Evolutionary conservation across 108 stramenopile species (phyloP).

Genomic region (Cyclotella atomus): DNA sequence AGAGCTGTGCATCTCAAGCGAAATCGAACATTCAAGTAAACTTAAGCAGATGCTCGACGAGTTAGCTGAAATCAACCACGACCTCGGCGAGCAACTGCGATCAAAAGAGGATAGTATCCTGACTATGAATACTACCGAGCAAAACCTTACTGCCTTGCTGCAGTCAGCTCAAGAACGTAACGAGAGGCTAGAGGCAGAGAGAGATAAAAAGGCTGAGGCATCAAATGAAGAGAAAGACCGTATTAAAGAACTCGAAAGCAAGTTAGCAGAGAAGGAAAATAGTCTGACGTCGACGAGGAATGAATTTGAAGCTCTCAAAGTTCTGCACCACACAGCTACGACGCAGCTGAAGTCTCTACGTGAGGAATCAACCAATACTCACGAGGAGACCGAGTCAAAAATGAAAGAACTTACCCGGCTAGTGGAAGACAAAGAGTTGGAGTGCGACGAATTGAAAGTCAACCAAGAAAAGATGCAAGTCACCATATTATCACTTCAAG

Average conservation of each 20-base stretch:
- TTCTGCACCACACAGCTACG: background rate
- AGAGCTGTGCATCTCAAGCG: conserved; percentile 34
- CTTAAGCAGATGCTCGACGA: conserved; percentile 38
- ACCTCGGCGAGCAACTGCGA: conserved; percentile 32
- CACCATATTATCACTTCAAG: conserved; percentile 8
- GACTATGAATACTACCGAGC: conserved; percentile 23
- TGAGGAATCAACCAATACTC: background rate
- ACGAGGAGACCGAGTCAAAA: conserved; percentile 15
- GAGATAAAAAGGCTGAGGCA: conserved; percentile 8
- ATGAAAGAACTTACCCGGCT: conserved; percentile 8
- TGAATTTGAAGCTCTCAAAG: conserved; percentile 14
- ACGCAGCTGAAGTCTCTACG: background rate
- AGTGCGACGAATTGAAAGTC: conserved; percentile 13
- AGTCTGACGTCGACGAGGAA: background rate
- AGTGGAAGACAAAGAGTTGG: conserved; percentile 20
- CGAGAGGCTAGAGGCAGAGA: background rate
- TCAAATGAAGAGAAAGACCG: conserved; percentile 7
- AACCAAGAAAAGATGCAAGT: conserved; percentile 20
- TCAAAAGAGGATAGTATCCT: conserved; percentile 23
- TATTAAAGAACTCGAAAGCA: conserved; percentile 3
- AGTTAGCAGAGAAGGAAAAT: conserved; percentile 17
- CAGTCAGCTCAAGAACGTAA: conserved; percentile 21
- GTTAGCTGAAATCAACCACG: conserved; percentile 32
- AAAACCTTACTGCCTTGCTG: conserved; percentile 8
- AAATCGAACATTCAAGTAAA: conserved; percentile 27